A percentile compares a stretch with the other conserved stretches of the same genome.
phyloP scores from a whole-genome alignment of 768 basidiomycete genomes.

The Amylocystis lapponica region DNA sequence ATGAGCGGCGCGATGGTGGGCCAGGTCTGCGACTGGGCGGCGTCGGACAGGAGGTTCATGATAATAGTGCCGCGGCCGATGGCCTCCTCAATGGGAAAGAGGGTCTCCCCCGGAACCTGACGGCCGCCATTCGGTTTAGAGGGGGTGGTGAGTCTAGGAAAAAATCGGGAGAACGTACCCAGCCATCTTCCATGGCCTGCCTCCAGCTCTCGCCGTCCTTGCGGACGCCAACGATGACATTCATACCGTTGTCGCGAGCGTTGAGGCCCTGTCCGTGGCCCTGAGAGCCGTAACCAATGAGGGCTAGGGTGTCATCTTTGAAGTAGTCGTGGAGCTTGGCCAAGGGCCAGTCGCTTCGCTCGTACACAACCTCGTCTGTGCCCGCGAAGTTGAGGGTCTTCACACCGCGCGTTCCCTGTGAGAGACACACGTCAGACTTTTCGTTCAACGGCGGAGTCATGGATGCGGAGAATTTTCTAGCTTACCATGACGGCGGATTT shows the following conservation, averaged over 20 bases:
- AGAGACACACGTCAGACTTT: conserved; percentile 1
- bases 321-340: conserved; percentile 99
- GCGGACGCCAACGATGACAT: conserved; percentile 97
- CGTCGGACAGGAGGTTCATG: conserved; percentile 99
- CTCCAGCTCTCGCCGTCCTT: conserved; percentile 96
- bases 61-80: conserved; percentile 95
- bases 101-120: conserved; percentile 95
- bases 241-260: conserved; percentile 97
- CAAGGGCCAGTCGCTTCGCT: conserved; percentile 96
- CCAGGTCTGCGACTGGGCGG: conserved; percentile 99
- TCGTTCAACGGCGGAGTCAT: too few species aligned
- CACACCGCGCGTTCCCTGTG: conserved; percentile 65
- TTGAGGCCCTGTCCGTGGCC: conserved; percentile 99
- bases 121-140: not conserved
- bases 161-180: conserved; percentile 46
- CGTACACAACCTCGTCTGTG: conserved; percentile 88
- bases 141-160: not conserved
- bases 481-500: conserved; percentile 34
- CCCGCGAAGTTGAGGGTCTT: conserved; percentile 98
- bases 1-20: conserved; percentile 83
- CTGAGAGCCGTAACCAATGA: conserved; percentile 98
- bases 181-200: conserved; percentile 92
- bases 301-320: conserved; percentile 98
- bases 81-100: conserved; percentile 98
- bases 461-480: conserved; percentile 5